Conservation (phyloP, 768 basidiomycete species). For the Mycena belliarum region DNA sequence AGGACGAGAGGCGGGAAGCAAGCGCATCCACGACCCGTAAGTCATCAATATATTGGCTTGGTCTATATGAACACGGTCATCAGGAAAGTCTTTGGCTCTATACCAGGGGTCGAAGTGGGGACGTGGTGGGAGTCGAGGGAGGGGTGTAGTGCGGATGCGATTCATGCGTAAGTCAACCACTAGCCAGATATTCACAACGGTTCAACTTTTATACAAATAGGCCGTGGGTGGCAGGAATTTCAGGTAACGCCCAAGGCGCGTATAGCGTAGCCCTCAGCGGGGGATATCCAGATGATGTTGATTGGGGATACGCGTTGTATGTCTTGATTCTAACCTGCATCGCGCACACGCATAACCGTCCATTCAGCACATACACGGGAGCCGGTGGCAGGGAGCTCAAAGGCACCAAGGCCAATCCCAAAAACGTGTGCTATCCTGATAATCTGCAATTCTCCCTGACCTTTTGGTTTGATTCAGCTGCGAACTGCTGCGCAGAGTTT, state of each 20-base stretch:
- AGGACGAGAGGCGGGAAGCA: conserved; percentile 35
- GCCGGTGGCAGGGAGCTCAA: conserved; percentile 86
- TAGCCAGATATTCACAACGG: conserved; percentile 1
- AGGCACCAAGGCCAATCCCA: conserved; percentile 79
- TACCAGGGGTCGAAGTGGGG: conserved; percentile 78
- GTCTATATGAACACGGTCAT: neutral
- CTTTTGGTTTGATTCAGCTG: conserved; percentile 47
- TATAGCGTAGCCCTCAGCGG: conserved; percentile 88
- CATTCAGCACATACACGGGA: conserved; percentile 73
- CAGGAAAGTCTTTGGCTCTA: conserved; percentile 78
- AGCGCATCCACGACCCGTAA: conserved; percentile 53
- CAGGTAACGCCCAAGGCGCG: conserved; percentile 64
- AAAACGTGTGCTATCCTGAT: conserved; percentile 60
- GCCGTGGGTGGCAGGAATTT: conserved; percentile 84
- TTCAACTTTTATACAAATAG: conserved; percentile 35
- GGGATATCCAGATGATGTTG: conserved; percentile 86
- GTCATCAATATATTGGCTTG: conserved; percentile 23
- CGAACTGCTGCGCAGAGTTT: conserved; percentile 87
- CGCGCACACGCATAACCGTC: too few relatives aligned
- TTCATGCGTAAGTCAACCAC: conserved; percentile 74
- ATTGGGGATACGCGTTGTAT: conserved; percentile 80
- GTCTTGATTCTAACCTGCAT: conserved; percentile 31
- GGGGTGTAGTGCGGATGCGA: conserved; percentile 71
- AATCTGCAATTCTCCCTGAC: neutral
- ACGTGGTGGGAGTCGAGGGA: conserved; percentile 80